A percentile compares a stretch with the other conserved stretches of the same genome.
Evolutionary conservation across 495 filamentous ascomycete genomes (phyloP).

Genomic region (Hyaloscypha hepaticicola): DNA sequence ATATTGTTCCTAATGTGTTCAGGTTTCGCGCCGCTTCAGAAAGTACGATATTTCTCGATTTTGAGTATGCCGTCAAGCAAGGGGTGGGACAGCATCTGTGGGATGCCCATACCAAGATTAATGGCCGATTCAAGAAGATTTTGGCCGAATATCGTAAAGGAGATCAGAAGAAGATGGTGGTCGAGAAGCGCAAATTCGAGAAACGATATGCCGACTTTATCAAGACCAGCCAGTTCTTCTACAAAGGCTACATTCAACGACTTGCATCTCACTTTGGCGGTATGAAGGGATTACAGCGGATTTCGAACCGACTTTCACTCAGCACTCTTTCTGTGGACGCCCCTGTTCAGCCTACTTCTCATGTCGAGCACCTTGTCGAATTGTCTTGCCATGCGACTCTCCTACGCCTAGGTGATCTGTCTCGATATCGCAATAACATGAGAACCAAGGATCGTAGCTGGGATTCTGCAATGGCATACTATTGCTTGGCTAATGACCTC

Average conservation of each 20-base stretch:
- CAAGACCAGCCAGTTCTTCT: conserved; percentile 83
- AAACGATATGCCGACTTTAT: conserved; percentile 81
- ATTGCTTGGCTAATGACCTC: conserved; percentile 75
- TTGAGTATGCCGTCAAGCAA: conserved; percentile 61
- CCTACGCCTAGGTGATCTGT: conserved; percentile 85
- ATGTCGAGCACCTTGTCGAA: conserved; percentile 57
- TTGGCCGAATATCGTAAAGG: conserved; percentile 41
- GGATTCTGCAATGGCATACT: conserved; percentile 80
- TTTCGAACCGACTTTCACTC: conserved; percentile 68
- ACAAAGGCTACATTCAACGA: conserved; percentile 77
- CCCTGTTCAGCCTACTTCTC: conserved; percentile 43
- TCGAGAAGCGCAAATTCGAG: conserved; percentile 71
- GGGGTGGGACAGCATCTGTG: conserved; percentile 72
- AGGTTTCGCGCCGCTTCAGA: conserved; percentile 51
- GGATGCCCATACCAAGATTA: conserved; percentile 74
- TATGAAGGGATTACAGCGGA: conserved; percentile 68
- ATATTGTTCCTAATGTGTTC: conserved; percentile 11
- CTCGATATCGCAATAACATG: conserved; percentile 81
- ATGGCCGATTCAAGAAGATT: conserved; percentile 69
- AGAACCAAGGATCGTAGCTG: conserved; percentile 68
- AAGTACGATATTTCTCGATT: conserved; percentile 69
- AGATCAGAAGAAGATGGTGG: conserved; percentile 58
- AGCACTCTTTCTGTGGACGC: conserved; percentile 40
- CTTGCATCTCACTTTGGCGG: conserved; percentile 70
- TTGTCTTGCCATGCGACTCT: conserved; percentile 80